Conservation (phyloP, 495 filamentous ascomycete genomes). For the Amphirosellinia nigrospora region DNA sequence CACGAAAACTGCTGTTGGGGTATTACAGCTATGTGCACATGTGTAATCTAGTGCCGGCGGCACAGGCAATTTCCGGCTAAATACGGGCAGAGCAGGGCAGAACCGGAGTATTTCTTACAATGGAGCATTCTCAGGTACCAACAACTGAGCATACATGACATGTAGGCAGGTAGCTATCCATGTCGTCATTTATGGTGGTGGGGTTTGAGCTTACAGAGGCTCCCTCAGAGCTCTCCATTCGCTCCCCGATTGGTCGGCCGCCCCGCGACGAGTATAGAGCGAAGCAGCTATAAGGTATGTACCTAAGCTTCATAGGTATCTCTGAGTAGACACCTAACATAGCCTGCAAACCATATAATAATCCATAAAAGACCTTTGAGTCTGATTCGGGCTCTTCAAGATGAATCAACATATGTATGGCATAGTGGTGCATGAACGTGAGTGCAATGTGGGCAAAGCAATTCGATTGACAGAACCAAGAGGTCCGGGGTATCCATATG, state of each 20-base stretch:
- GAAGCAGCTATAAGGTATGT: not conserved
- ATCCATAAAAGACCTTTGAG: not conserved
- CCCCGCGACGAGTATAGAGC: not conserved
- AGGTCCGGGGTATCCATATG: constrained; percentile 26
- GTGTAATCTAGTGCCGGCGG: not conserved
- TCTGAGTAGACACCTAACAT: no score
- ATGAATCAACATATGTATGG: not conserved
- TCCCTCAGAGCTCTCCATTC: no score
- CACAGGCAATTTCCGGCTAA: constrained; percentile 16
- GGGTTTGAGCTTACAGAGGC: constrained; percentile 8
- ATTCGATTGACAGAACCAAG: constrained; percentile 19
- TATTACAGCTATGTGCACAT: not conserved
- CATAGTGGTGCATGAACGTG: not conserved
- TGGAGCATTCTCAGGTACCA: no score
- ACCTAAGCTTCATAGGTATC: not conserved
- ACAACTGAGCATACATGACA: no score
- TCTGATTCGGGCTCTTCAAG: not conserved
- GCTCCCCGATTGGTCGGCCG: not conserved
- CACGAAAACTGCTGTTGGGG: not conserved
- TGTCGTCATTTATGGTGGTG: constrained; percentile 18
- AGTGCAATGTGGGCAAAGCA: not conserved
- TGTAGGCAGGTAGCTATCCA: not conserved
- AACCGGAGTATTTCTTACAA: constrained; percentile 2
- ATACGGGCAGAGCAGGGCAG: not conserved
- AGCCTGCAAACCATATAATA: not conserved